Conservation (phyloP, 2,329 filamentous ascomycete species). For the Sphaerulina musiva region DNA sequence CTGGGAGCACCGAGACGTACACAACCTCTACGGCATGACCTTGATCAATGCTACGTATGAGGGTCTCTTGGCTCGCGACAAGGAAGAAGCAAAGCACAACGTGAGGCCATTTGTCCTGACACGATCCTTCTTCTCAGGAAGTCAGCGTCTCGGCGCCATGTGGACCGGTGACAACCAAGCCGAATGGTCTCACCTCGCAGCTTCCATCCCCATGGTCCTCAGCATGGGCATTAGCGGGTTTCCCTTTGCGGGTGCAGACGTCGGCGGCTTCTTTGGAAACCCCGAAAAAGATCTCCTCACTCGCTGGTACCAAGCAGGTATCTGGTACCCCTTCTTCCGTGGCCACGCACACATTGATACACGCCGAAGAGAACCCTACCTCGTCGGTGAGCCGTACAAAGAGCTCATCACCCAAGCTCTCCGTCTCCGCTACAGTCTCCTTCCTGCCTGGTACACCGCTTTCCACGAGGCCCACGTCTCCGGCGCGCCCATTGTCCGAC, state of each 20-base stretch:
- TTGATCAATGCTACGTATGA: conserved; percentile 91
- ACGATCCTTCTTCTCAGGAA: conserved; percentile 84
- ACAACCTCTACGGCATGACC: conserved; percentile 93
- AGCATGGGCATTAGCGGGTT: conserved; percentile 89
- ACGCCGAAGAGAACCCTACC: conserved; percentile 86
- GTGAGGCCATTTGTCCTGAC: conserved; percentile 83
- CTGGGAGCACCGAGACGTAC: conserved; percentile 95
- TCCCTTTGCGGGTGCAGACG: conserved; percentile 90
- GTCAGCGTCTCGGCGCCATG: conserved; percentile 87
- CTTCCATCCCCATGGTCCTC: conserved; percentile 84
- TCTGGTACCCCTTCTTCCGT: conserved; percentile 97
- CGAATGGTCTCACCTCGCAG: conserved; percentile 83
- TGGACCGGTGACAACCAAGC: conserved; percentile 99
- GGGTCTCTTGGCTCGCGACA: conserved; percentile 75
- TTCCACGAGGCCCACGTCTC: conserved; percentile 82
- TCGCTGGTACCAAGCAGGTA: conserved; percentile 93
- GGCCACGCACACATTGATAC: conserved; percentile 96
- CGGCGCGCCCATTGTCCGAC: conserved; percentile 79
- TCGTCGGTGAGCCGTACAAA: conserved; percentile 76
- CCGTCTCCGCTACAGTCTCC: conserved; percentile 77
- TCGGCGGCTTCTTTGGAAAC: conserved; percentile 97
- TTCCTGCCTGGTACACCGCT: conserved; percentile 94
- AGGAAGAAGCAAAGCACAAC: conserved; percentile 58
- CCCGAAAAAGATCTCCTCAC: conserved; percentile 85
- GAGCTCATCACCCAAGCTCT: conserved; percentile 81